Conservation (phyloP, 805 yeast species). For the Kuraishia hungarica region DNA sequence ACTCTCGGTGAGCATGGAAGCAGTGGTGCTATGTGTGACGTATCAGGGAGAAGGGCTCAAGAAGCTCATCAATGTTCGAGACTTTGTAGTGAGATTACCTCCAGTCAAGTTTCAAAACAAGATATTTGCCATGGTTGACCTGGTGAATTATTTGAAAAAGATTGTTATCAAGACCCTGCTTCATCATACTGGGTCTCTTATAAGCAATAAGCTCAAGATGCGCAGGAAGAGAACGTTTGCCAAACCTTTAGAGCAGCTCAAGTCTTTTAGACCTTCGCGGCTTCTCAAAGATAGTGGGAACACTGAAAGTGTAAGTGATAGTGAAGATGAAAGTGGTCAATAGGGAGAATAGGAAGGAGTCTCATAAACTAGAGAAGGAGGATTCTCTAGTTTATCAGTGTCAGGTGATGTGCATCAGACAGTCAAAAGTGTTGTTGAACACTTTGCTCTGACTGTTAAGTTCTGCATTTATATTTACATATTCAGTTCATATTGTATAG, state of each 20-base stretch:
- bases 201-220: slow-evolving; percentile 58
- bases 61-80: slow-evolving; percentile 68
- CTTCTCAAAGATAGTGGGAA: not conserved
- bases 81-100: slow-evolving; percentile 63
- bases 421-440: no score
- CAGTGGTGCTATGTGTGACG: slow-evolving; percentile 55
- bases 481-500: not conserved
- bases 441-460: no score
- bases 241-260: slow-evolving; percentile 1
- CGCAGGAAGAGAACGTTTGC: slow-evolving; percentile 6
- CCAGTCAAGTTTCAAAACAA: slow-evolving; percentile 45
- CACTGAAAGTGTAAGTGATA: not conserved
- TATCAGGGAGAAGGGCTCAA: slow-evolving; percentile 68
- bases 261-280: not conserved
- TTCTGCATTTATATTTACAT: not conserved
- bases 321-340: not conserved
- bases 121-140: slow-evolving; percentile 67
- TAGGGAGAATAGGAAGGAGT: no score
- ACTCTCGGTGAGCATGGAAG: slow-evolving; percentile 41
- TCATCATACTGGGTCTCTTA: slow-evolving; percentile 64
- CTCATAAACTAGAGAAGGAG: no score
- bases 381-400: no score
- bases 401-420: no score
- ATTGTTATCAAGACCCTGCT: slow-evolving; percentile 50
- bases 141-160: slow-evolving; percentile 53